A percentile compares a stretch with the other conserved stretches of the same genome.
phyloP scores from a whole-genome alignment of 2,329 filamentous ascomycete species.

The Truncatella angustata region DNA sequence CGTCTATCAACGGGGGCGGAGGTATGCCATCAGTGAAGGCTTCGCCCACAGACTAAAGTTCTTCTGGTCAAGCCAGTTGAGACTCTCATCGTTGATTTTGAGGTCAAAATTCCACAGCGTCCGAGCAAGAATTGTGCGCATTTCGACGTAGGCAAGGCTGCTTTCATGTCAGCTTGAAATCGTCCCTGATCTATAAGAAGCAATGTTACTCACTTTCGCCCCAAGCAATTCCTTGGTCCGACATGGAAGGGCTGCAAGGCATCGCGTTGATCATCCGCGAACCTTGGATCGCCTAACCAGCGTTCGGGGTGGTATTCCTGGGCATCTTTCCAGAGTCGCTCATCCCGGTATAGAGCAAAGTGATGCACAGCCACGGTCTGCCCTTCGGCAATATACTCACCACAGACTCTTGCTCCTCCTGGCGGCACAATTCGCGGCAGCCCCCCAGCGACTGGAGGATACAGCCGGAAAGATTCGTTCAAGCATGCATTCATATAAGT shows the following conservation, averaged over 20 bases:
- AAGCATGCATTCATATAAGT: slow-evolving; percentile 38
- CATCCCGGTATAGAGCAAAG: slow-evolving; percentile 37
- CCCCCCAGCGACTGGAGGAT: slow-evolving; percentile 28
- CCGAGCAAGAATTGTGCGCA: neutral
- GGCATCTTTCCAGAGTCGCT: slow-evolving; percentile 42
- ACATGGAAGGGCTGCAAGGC: slow-evolving; percentile 10
- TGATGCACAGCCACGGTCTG: slow-evolving; percentile 40
- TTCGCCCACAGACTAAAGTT: slow-evolving; percentile 3
- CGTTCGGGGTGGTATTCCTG: slow-evolving; percentile 32
- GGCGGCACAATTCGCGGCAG: slow-evolving; percentile 15
- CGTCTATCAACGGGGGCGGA: too few species aligned
- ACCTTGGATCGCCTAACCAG: slow-evolving; percentile 8
- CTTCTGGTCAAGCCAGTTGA: neutral
- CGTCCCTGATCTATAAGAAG: neutral
- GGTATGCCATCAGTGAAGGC: neutral
- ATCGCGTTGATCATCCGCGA: slow-evolving; percentile 6
- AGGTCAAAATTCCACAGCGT: slow-evolving; percentile 1
- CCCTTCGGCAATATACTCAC: slow-evolving; percentile 14
- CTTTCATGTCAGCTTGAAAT: neutral
- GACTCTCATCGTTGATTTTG: neutral
- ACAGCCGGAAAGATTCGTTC: slow-evolving; percentile 39
- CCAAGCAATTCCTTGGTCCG: slow-evolving; percentile 10
- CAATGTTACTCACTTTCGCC: slow-evolving; percentile 10
- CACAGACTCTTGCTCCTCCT: slow-evolving; percentile 18
- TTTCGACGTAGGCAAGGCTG: slow-evolving; percentile 4